Base-by-base conservation (phyloP, 1,284 basidiomycete genomes). In the Fomes fomentarius region DNA sequence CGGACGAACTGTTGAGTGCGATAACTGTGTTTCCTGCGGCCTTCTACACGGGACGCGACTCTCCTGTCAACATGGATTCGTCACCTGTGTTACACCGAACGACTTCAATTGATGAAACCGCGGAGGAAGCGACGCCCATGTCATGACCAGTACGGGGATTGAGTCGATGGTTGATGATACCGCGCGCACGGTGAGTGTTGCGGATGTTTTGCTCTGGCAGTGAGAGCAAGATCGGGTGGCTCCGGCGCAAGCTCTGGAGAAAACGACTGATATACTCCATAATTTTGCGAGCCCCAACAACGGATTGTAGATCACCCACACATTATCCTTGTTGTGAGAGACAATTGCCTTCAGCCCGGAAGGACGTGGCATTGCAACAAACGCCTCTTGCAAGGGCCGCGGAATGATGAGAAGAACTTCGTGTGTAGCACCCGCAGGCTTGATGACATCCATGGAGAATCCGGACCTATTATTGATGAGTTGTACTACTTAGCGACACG, bases 1-100 rank as follows among this genome's bases (percentile, higher is more conserved):
- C 66, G 70, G 38, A 72, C 40, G 69, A 69, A 41, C 73, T 60
- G 60, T 77, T 74, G 19, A 69, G 54, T 0, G 78, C 76, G 39
- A 74, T 69, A 28, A 78, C 70, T 3, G 56, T 53, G 46, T 61
- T 67, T 11, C 76, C 76, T 0, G 58, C 35, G 6, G 45, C 47
- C 64, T 79, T 79, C 47, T 66, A 58, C 2, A 77, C 70, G 12
- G 76, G 73, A 33, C 67, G 58, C n/a, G 73, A 70, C 66, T 80
- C 78, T 31, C 78, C 78, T 0, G 76, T 79, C 57, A 79, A 67
- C 57, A 74, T 74, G 3, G 76, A 74, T 62, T 80, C 77, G 62
- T 80, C 76, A 4, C 76, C 69, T 34, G 71, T 68, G 44, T 71
- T 74, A 5, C 63, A 54, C 14, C 78, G 77, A 21, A 59, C 55